These are phyloP conservation scores for Vicia faba DNA, from an alignment of 306 rosid genomes.

Conservation along the genomic window DNA sequence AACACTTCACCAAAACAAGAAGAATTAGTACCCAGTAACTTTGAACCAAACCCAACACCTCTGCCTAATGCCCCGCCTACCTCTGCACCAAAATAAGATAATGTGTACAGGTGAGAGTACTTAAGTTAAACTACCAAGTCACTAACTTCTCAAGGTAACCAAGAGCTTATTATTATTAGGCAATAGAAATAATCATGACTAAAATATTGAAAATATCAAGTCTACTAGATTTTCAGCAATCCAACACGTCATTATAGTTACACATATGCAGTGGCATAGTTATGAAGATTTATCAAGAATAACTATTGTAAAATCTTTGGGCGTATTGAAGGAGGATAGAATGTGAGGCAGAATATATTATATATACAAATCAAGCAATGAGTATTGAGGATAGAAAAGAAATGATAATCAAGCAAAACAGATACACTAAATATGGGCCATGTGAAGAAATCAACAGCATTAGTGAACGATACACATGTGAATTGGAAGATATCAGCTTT, in stretches of 20 bases:
- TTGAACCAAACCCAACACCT: conserved; percentile 18
- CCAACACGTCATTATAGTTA: conserved; percentile 11
- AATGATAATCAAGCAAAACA: conserved; percentile 16
- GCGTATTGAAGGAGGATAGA: conserved; percentile 5
- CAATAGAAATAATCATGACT: conserved; percentile 4
- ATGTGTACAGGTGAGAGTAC: conserved; percentile 4
- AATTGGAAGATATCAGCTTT: conserved; percentile 9
- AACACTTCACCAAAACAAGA: neutral
- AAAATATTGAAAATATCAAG: neutral
- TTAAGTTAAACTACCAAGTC: conserved; percentile 14
- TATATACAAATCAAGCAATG: conserved; percentile 1
- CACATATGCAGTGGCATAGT: conserved; percentile 9
- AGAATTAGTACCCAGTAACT: neutral
- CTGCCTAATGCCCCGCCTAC: neutral
- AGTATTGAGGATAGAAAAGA: neutral
- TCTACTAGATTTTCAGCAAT: conserved; percentile 10
- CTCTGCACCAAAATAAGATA: conserved; percentile 20
- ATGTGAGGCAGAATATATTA: neutral
- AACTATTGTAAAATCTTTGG: neutral
- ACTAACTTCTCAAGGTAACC: conserved; percentile 9
- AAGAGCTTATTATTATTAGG: conserved; percentile 3
- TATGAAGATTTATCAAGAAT: conserved; percentile 10
- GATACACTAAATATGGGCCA: conserved; percentile 7
- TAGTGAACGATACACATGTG: neutral
- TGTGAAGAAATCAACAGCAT: conserved; percentile 16